Conservation (phyloP, 2,329 filamentous ascomycete species). For the Arachnopeziza araneosa region DNA sequence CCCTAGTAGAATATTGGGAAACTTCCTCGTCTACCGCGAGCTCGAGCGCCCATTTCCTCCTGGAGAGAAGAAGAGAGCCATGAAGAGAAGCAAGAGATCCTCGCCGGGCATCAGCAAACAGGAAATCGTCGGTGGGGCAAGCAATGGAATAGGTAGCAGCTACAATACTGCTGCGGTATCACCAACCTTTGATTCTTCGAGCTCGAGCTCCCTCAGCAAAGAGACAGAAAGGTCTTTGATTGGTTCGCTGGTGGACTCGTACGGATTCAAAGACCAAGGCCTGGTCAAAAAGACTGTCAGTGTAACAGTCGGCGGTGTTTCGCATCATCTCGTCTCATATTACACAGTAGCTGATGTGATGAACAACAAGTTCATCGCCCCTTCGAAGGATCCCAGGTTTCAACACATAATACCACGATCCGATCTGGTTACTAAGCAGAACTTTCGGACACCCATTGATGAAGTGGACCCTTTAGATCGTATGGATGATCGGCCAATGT, state of each 20-base stretch:
- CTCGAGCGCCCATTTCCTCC: slow-evolving; percentile 92
- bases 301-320: slow-evolving; percentile 65
- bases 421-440: slow-evolving; percentile 56
- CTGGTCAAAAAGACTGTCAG: slow-evolving; percentile 92
- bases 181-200: slow-evolving; percentile 15
- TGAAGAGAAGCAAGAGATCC: slow-evolving; percentile 56
- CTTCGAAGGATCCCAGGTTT: slow-evolving; percentile 48
- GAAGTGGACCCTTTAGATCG: slow-evolving; percentile 43
- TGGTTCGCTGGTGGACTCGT: slow-evolving; percentile 83
- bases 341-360: slow-evolving; percentile 79
- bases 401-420: slow-evolving; percentile 47
- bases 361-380: slow-evolving; percentile 47
- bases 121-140: slow-evolving; percentile 14
- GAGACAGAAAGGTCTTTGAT: slow-evolving; percentile 44
- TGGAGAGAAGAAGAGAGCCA: slow-evolving; percentile 78
- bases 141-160: slow-evolving; percentile 9
- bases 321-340: slow-evolving; percentile 84
- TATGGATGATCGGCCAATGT: slow-evolving; percentile 25
- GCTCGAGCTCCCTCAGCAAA: slow-evolving; percentile 22
- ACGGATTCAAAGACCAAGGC: slow-evolving; percentile 76
- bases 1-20: slow-evolving; percentile 89
- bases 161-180: slow-evolving; percentile 11
- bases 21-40: slow-evolving; percentile 93
- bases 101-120: slow-evolving; percentile 25
- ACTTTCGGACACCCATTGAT: slow-evolving; percentile 61